Percentiles rank a stretch among this genome's conserved stretches.
Evolutionary conservation across 768 basidiomycete species (phyloP).

Genomic region (Antrodiella citrinella): DNA sequence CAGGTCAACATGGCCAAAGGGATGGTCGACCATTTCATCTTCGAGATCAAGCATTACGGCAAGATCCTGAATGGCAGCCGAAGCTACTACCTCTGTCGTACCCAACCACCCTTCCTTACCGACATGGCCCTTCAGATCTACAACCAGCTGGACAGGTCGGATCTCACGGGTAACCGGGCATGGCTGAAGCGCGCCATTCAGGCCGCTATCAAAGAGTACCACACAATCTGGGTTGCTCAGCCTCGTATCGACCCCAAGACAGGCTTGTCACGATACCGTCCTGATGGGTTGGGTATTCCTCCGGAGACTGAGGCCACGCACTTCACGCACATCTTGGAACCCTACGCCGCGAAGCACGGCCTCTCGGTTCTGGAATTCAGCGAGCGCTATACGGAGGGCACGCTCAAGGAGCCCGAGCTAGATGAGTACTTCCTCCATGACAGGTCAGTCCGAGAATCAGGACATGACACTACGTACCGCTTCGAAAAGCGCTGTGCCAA

Average conservation of each 20-base stretch:
- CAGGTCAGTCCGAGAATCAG: constrained; percentile 91
- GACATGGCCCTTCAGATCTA: constrained; percentile 98
- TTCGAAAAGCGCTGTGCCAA: constrained; percentile 98
- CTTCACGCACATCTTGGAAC: constrained; percentile 96
- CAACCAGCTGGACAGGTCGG: constrained; percentile 86
- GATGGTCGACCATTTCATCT: constrained; percentile 98
- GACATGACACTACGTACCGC: constrained; percentile 94
- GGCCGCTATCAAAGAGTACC: constrained; percentile 98
- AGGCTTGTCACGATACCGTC: constrained; percentile 90
- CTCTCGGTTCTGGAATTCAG: constrained; percentile 94
- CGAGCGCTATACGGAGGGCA: constrained; percentile 87
- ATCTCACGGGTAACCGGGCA: constrained; percentile 67
- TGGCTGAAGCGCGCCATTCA: constrained; percentile 97
- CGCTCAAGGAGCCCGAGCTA: constrained; percentile 75
- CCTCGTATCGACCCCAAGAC: constrained; percentile 93
- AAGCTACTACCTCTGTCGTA: constrained; percentile 90
- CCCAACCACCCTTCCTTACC: constrained; percentile 97
- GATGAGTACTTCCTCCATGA: constrained; percentile 99
- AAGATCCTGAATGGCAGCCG: constrained; percentile 96
- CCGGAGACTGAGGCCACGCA: constrained; percentile 98
- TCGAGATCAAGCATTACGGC: constrained; percentile 97
- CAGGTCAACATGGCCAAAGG: constrained; percentile 92
- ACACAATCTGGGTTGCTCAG: constrained; percentile 92
- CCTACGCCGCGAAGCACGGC: constrained; percentile 87
- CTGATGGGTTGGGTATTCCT: constrained; percentile 91